Evolutionary conservation across 805 yeast species (phyloP).

Genomic region (Hanseniaspora occidentalis): DNA sequence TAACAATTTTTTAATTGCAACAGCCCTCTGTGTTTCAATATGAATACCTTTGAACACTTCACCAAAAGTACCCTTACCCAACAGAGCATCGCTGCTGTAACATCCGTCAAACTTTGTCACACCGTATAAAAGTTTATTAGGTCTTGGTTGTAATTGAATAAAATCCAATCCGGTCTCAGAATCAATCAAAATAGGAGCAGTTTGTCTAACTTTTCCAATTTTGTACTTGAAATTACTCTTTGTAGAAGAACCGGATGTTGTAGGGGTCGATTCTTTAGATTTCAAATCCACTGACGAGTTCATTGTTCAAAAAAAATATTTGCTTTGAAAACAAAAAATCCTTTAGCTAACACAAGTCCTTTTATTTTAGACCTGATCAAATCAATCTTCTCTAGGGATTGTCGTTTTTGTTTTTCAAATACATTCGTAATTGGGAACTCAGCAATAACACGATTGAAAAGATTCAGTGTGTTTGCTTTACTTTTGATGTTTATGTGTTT

Average conservation of each 20-base stretch:
- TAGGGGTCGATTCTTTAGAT: background rate
- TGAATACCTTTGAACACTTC: conserved; percentile 71
- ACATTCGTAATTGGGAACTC: no score
- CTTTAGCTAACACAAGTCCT: no score
- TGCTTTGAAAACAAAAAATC: no score
- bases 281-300: no score
- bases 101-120: conserved; percentile 19
- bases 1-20: conserved; percentile 82
- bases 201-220: conserved; percentile 24
- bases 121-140: conserved; percentile 21
- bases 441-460: no score
- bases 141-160: conserved; percentile 16
- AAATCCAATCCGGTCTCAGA: conserved; percentile 16
- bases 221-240: conserved; percentile 18
- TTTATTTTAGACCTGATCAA: no score
- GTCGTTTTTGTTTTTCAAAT: no score
- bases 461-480: no score
- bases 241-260: background rate
- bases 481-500: no score
- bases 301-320: no score
- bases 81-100: conserved; percentile 29
- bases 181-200: conserved; percentile 20
- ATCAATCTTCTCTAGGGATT: no score
- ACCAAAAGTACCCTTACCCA: conserved; percentile 84
- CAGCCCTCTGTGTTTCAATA: conserved; percentile 37